These are phyloP conservation scores for Daedaleopsis sinensis DNA, from an alignment of 768 basidiomycete species.

Conservation along the genomic window DNA sequence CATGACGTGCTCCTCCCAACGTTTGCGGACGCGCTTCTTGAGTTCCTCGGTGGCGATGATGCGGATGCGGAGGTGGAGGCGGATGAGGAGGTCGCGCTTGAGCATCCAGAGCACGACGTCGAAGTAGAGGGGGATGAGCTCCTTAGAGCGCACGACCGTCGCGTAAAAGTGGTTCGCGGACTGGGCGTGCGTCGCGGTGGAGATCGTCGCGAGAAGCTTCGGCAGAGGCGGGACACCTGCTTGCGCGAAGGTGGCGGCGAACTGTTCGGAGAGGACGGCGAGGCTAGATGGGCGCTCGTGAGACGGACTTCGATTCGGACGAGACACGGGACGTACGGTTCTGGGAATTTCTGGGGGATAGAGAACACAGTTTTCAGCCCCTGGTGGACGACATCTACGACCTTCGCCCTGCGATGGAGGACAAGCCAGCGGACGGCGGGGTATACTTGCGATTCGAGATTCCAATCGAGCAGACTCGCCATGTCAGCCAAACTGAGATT, in stretches of 20 bases:
- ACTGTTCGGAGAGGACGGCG: slow-evolving; percentile 57
- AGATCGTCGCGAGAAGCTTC: slow-evolving; percentile 73
- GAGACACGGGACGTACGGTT: slow-evolving; percentile 49
- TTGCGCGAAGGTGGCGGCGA: slow-evolving; percentile 60
- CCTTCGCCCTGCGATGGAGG: slow-evolving; percentile 84
- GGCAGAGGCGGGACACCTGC: slow-evolving; percentile 71
- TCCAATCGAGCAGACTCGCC: slow-evolving; percentile 81
- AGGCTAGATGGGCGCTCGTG: slow-evolving; percentile 42
- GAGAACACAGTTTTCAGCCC: slow-evolving; percentile 83
- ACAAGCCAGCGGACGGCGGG: slow-evolving; percentile 94
- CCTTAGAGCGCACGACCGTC: slow-evolving; percentile 71
- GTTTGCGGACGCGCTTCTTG: slow-evolving; percentile 65
- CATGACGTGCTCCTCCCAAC: slow-evolving; percentile 38
- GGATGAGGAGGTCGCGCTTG: slow-evolving; percentile 81
- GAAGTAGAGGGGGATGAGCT: slow-evolving; percentile 69
- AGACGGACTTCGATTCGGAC: not conserved
- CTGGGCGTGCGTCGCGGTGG: slow-evolving; percentile 64
- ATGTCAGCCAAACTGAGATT: slow-evolving; percentile 80
- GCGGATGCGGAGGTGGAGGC: slow-evolving; percentile 84
- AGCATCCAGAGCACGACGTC: slow-evolving; percentile 92
- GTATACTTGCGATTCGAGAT: slow-evolving; percentile 80
- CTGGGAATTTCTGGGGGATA: slow-evolving; percentile 64
- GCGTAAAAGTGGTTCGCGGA: slow-evolving; percentile 78
- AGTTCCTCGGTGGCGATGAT: slow-evolving; percentile 78
- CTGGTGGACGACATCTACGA: slow-evolving; percentile 83